These are phyloP conservation scores for Klebsormidium nitens DNA, from an alignment of 139 green algal genomes.

Conservation along the genomic window DNA sequence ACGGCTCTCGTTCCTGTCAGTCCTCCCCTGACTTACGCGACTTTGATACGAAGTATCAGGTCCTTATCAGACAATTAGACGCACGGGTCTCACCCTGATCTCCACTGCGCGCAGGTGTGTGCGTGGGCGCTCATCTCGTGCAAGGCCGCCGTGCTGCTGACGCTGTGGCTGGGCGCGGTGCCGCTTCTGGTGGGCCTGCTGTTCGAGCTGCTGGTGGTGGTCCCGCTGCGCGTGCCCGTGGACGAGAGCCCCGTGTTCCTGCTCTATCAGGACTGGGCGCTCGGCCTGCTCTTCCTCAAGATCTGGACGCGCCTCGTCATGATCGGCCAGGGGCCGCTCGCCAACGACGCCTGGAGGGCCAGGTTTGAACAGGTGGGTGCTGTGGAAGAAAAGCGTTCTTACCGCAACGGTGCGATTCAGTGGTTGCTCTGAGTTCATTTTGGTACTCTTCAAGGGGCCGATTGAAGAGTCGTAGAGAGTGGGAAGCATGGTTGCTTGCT, in stretches of 20 bases:
- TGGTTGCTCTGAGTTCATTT: too few relatives aligned
- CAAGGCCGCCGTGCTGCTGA: slow-evolving; percentile 15
- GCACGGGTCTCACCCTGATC: too few relatives aligned
- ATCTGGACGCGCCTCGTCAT: slow-evolving; percentile 32
- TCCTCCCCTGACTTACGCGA: too few relatives aligned
- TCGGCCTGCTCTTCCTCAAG: slow-evolving; percentile 45
- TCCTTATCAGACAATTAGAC: too few relatives aligned
- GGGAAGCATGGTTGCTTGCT: too few relatives aligned
- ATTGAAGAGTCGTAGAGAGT: too few relatives aligned
- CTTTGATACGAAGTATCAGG: too few relatives aligned
- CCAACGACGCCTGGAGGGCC: slow-evolving; percentile 11
- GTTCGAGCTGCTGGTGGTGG: slow-evolving; percentile 30
- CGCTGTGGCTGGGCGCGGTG: slow-evolving; percentile 28
- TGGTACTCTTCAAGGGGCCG: too few relatives aligned
- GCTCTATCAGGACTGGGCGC: slow-evolving; percentile 49
- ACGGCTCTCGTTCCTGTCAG: too few relatives aligned
- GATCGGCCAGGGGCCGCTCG: slow-evolving; percentile 9
- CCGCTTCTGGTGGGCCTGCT: slow-evolving; percentile 27
- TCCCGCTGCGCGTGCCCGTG: slow-evolving; percentile 39
- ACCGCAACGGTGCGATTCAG: not conserved
- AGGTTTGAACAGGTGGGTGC: slow-evolving; percentile 21
- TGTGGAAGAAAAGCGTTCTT: too few relatives aligned
- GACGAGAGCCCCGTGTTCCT: slow-evolving; percentile 41
- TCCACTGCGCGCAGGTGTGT: slow-evolving; percentile 2
- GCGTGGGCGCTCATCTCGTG: not conserved